Evolutionary conservation across 2,329 filamentous ascomycete genomes (phyloP).

Genomic region (Verruconis gallopava): DNA sequence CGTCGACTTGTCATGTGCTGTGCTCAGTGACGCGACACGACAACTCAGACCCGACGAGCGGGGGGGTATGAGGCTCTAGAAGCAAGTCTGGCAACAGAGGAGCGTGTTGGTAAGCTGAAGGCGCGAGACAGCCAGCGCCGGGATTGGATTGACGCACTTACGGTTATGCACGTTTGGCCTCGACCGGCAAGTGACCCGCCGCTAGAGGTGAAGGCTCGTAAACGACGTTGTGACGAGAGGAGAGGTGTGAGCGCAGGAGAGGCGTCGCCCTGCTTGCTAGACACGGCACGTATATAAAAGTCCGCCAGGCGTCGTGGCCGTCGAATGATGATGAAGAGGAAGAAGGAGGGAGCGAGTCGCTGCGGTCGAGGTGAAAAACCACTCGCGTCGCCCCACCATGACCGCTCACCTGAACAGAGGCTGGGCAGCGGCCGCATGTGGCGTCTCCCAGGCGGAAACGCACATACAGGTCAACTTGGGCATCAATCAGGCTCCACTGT

Average conservation of each 20-base stretch:
- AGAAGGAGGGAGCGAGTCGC: no score
- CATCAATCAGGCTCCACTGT: no score
- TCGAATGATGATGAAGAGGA: not conserved
- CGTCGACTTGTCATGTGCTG: not conserved
- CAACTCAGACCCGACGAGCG: not conserved
- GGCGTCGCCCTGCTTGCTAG: not conserved
- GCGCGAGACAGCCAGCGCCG: not conserved
- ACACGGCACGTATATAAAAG: not conserved
- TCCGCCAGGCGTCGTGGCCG: not conserved
- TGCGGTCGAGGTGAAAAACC: no score
- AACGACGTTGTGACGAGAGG: no score
- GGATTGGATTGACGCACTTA: not conserved
- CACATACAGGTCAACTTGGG: no score
- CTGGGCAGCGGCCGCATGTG: no score
- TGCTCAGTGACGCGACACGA: not conserved
- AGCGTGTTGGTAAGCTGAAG: not conserved
- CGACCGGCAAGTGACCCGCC: not conserved
- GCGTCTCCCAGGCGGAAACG: not conserved
- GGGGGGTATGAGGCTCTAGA: not conserved
- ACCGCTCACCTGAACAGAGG: no score
- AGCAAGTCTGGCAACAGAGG: no score
- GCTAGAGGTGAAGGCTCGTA: not conserved
- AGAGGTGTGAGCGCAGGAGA: no score
- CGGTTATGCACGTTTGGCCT: not conserved
- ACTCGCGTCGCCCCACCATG: no score